A percentile compares a stretch with the other conserved stretches of the same genome.
These are phyloP conservation scores for Blastobotrys aristatus DNA, from an alignment of 1,139 yeast genomes.

Conservation along the genomic window DNA sequence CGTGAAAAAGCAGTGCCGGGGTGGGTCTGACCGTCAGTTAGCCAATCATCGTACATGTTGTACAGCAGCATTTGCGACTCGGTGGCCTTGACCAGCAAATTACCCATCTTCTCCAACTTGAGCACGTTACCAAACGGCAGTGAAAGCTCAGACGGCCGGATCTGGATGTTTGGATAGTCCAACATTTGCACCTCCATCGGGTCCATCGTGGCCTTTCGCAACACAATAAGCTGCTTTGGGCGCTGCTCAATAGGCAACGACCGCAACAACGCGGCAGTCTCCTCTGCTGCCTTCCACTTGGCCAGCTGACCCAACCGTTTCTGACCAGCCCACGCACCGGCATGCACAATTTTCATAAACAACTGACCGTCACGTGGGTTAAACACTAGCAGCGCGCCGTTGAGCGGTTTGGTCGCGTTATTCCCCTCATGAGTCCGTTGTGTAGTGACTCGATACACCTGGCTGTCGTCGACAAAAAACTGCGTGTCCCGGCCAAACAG, in stretches of 20 bases:
- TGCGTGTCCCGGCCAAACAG: conserved; percentile 79
- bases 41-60: conserved; percentile 94
- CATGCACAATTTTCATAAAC: conserved; percentile 83
- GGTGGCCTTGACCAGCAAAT: conserved; percentile 75
- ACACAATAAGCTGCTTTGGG: conserved; percentile 85
- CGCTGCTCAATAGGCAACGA: conserved; percentile 92
- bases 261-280: conserved; percentile 84
- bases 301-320: conserved; percentile 90
- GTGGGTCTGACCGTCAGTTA: conserved; percentile 47
- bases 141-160: conserved; percentile 83
- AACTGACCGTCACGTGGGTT: conserved; percentile 78
- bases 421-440: conserved; percentile 94
- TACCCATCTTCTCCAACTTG: conserved; percentile 74
- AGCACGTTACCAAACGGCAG: conserved; percentile 87
- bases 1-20: conserved; percentile 94
- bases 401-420: conserved; percentile 84
- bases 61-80: conserved; percentile 92
- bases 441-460: conserved; percentile 89
- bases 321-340: conserved; percentile 97
- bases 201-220: conserved; percentile 87
- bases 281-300: conserved; percentile 98
- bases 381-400: conserved; percentile 86
- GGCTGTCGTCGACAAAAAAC: conserved; percentile 84
- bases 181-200: conserved; percentile 96
- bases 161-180: conserved; percentile 89